phyloP scores from a whole-genome alignment of 768 basidiomycete species.

The Gelatoporia subvermispora region DNA sequence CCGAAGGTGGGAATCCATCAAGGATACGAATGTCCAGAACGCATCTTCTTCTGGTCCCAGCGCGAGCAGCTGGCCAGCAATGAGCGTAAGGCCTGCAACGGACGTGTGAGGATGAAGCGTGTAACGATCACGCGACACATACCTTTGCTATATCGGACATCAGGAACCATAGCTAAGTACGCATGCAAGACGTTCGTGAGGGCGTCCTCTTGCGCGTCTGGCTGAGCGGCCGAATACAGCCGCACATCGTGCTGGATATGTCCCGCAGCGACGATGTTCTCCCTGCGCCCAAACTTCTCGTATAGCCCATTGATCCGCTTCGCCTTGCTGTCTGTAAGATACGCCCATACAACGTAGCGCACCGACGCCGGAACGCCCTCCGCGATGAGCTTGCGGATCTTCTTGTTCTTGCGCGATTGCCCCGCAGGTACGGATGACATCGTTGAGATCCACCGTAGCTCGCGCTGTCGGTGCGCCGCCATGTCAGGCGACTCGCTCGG shows the following conservation, averaged over 20 bases:
- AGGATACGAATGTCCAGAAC: slow-evolving; percentile 84
- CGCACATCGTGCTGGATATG: slow-evolving; percentile 59
- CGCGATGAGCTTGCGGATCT: slow-evolving; percentile 64
- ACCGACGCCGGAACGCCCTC: slow-evolving; percentile 82
- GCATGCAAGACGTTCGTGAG: slow-evolving; percentile 55
- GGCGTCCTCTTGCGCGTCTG: slow-evolving; percentile 51
- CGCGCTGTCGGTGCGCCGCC: slow-evolving; percentile 69
- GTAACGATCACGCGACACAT: background rate
- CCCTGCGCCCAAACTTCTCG: slow-evolving; percentile 52
- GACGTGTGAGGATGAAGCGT: too few species aligned
- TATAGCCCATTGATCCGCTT: slow-evolving; percentile 68
- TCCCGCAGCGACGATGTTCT: slow-evolving; percentile 39
- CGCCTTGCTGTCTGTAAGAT: slow-evolving; percentile 72
- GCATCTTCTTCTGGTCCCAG: slow-evolving; percentile 85
- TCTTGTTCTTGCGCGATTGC: slow-evolving; percentile 74
- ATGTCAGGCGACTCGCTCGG: slow-evolving; percentile 9
- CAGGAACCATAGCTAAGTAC: slow-evolving; percentile 82
- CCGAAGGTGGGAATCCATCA: slow-evolving; percentile 83
- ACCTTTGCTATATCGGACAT: slow-evolving; percentile 68
- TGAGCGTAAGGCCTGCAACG: slow-evolving; percentile 54
- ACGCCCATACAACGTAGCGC: slow-evolving; percentile 80
- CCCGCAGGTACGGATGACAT: slow-evolving; percentile 53
- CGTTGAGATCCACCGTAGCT: slow-evolving; percentile 69
- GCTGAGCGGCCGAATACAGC: slow-evolving; percentile 50
- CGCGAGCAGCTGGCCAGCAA: slow-evolving; percentile 67